Evolutionary conservation across 805 yeast species (phyloP).

Genomic region (Hanseniaspora lindneri): DNA sequence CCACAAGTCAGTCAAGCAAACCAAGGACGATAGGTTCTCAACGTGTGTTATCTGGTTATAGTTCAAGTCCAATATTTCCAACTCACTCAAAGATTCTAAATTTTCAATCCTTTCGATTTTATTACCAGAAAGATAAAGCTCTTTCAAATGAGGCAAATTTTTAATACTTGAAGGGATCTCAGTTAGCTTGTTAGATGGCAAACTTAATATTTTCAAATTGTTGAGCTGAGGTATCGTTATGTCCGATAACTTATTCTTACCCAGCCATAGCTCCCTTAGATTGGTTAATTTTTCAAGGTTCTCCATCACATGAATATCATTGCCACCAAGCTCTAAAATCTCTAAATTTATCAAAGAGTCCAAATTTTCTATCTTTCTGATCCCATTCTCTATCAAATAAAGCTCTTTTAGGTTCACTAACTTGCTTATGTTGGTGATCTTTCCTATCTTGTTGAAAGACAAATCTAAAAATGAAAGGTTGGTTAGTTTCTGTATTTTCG

Average conservation of each 20-base stretch:
- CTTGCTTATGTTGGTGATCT: constrained; percentile 63
- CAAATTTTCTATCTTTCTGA: constrained; percentile 59
- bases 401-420: constrained; percentile 52
- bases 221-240: constrained; percentile 47
- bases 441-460: constrained; percentile 79
- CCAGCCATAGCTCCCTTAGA: constrained; percentile 78
- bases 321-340: constrained; percentile 85
- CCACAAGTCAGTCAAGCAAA: constrained; percentile 83
- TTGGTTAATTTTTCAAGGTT: constrained; percentile 41
- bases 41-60: constrained; percentile 54
- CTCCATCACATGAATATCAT: constrained; percentile 46
- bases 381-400: constrained; percentile 81
- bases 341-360: constrained; percentile 41
- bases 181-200: constrained; percentile 72
- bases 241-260: constrained; percentile 63
- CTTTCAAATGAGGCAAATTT: constrained; percentile 58
- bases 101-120: constrained; percentile 66
- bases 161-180: constrained; percentile 69
- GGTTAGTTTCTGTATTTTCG: constrained; percentile 48
- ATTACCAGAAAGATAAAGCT: constrained; percentile 78
- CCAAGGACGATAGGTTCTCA: constrained; percentile 53
- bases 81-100: constrained; percentile 53
- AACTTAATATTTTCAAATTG: constrained; percentile 64
- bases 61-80: constrained; percentile 70
- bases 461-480: constrained; percentile 58